These are phyloP conservation scores for Stemphylium beticola DNA, from an alignment of 2,329 filamentous ascomycete genomes.

Conservation along the genomic window DNA sequence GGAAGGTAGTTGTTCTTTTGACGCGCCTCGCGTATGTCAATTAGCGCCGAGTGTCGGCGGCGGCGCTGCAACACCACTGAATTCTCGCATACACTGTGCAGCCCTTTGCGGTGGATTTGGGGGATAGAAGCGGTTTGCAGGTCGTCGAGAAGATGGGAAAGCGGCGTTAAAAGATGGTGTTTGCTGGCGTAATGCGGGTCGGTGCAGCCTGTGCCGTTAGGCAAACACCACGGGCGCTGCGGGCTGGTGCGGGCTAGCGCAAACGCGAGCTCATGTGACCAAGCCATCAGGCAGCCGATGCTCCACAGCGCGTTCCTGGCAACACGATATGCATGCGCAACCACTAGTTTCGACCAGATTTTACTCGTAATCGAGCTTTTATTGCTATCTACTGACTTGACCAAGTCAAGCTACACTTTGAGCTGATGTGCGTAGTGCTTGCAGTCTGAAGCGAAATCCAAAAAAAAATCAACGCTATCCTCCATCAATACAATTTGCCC, in stretches of 20 bases:
- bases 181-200: neutral
- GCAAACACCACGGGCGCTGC: slow-evolving; percentile 9
- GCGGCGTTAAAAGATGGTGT: neutral
- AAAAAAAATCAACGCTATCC: no score
- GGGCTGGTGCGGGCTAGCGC: neutral
- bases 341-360: neutral
- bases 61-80: neutral
- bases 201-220: slow-evolving; percentile 12
- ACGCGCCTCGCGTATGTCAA: slow-evolving; percentile 1
- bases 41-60: neutral
- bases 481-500: no score
- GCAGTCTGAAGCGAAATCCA: no score
- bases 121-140: neutral
- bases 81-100: neutral
- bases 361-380: no score
- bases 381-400: no score
- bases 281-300: neutral
- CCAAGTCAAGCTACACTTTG: no score
- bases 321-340: neutral
- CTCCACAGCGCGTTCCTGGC: neutral
- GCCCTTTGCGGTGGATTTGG: neutral
- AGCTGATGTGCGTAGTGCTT: no score
- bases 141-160: neutral
- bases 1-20: neutral
- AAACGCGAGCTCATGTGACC: slow-evolving; percentile 6